These are phyloP conservation scores for Agaricus blazei DNA, from an alignment of 768 basidiomycete species.

Conservation along the genomic window DNA sequence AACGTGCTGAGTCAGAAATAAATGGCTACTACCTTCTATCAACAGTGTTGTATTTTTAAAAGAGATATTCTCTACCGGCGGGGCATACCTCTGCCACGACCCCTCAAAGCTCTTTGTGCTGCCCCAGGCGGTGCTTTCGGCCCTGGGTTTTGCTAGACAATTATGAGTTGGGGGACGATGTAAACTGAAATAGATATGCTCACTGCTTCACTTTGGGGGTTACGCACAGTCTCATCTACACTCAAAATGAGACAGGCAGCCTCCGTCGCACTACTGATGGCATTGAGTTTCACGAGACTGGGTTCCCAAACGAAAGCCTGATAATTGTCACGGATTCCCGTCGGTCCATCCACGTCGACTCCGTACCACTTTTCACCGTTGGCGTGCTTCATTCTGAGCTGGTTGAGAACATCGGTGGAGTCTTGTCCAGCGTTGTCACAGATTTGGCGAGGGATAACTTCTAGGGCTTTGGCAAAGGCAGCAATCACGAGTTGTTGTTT, in stretches of 20 bases:
- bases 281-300: constrained; percentile 90
- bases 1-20: too few relatives aligned
- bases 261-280: constrained; percentile 91
- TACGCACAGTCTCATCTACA: constrained; percentile 96
- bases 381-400: constrained; percentile 94
- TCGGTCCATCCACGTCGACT: constrained; percentile 87
- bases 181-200: constrained; percentile 21
- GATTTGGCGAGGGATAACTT: constrained; percentile 97
- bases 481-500: constrained; percentile 91
- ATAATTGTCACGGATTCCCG: constrained; percentile 93
- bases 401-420: constrained; percentile 95
- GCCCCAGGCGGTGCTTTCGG: constrained; percentile 90
- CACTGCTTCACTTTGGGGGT: constrained; percentile 91
- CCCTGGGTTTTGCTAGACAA: constrained; percentile 65
- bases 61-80: constrained; percentile 43
- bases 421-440: constrained; percentile 98
- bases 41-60: background rate
- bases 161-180: constrained; percentile 16
- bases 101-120: constrained; percentile 79
- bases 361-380: constrained; percentile 87
- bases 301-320: constrained; percentile 99
- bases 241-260: constrained; percentile 94
- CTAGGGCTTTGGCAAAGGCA: constrained; percentile 96
- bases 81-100: constrained; percentile 80
- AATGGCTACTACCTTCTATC: background rate